Evolutionary conservation across 768 basidiomycete genomes (phyloP).

Genomic region (Omphalotus guepiniiformis): DNA sequence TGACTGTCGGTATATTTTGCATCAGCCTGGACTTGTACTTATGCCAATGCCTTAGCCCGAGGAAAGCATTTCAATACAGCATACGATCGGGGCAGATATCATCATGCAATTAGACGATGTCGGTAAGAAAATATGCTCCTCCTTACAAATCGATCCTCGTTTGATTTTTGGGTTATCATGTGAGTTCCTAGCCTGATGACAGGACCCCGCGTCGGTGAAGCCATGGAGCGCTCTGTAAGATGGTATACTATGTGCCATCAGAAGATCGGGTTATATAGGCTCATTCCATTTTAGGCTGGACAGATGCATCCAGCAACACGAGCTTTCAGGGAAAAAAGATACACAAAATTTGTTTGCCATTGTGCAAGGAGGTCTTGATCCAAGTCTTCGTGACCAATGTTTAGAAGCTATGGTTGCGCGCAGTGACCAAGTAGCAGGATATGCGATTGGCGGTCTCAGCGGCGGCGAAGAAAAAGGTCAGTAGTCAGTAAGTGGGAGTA

Average conservation of each 20-base stretch:
- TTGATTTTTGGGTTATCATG: slow-evolving; percentile 2
- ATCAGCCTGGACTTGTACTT: slow-evolving; percentile 6
- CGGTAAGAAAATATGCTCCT: slow-evolving; percentile 41
- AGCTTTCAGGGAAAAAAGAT: slow-evolving; percentile 56
- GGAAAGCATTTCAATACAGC: slow-evolving; percentile 87
- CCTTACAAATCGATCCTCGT: neutral
- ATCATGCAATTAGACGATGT: slow-evolving; percentile 96
- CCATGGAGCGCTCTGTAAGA: slow-evolving; percentile 82
- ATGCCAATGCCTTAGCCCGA: slow-evolving; percentile 73
- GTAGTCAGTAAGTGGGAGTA: slow-evolving; percentile 13
- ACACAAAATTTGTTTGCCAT: slow-evolving; percentile 89
- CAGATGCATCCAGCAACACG: slow-evolving; percentile 76
- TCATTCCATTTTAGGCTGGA: slow-evolving; percentile 43
- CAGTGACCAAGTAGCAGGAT: slow-evolving; percentile 76
- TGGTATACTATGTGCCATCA: slow-evolving; percentile 39
- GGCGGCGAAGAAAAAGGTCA: slow-evolving; percentile 90
- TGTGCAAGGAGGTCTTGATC: slow-evolving; percentile 83
- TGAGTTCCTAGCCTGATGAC: slow-evolving; percentile 80
- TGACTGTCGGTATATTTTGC: slow-evolving; percentile 52
- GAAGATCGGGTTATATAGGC: neutral
- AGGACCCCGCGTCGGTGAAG: slow-evolving; percentile 80
- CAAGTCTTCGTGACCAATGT: slow-evolving; percentile 66
- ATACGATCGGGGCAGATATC: slow-evolving; percentile 88
- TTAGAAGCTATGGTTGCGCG: slow-evolving; percentile 79
- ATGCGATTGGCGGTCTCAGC: slow-evolving; percentile 86